phyloP scores from a whole-genome alignment of 306 rosid species.

The Cucurbita moschata region DNA sequence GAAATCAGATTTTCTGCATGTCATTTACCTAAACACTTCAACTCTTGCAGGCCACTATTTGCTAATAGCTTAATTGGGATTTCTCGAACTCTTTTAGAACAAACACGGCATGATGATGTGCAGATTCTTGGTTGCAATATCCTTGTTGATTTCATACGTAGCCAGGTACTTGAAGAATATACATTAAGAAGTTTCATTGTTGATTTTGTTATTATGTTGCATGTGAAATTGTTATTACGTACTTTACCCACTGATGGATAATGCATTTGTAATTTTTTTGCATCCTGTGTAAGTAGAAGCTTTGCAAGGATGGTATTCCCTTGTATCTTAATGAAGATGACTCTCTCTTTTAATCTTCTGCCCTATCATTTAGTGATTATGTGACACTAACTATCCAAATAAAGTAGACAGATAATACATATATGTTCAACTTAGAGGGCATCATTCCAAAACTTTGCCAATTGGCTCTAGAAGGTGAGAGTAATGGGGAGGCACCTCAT shows the following conservation, averaged over 20 bases:
- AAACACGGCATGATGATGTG: constrained; percentile 54
- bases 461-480: constrained; percentile 75
- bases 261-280: neutral
- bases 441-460: constrained; percentile 78
- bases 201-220: neutral
- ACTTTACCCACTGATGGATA: neutral
- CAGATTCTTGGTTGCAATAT: constrained; percentile 64
- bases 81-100: constrained; percentile 70
- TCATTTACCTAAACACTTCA: constrained; percentile 14
- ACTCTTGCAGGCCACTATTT: constrained; percentile 67
- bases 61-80: constrained; percentile 67
- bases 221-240: neutral
- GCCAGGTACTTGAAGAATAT: constrained; percentile 45
- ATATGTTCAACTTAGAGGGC: constrained; percentile 90
- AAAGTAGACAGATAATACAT: constrained; percentile 66
- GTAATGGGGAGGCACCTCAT: constrained; percentile 36
- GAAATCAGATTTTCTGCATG: constrained; percentile 1
- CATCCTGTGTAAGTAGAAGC: neutral
- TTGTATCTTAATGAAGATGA: neutral
- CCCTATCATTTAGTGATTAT: neutral
- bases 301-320: neutral
- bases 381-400: constrained; percentile 34
- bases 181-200: neutral
- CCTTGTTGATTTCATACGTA: constrained; percentile 48
- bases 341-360: neutral